Percentiles rank a stretch among this genome's conserved stretches.
phyloP scores from a whole-genome alignment of 1,284 basidiomycete genomes.

The Mycena sp. region DNA sequence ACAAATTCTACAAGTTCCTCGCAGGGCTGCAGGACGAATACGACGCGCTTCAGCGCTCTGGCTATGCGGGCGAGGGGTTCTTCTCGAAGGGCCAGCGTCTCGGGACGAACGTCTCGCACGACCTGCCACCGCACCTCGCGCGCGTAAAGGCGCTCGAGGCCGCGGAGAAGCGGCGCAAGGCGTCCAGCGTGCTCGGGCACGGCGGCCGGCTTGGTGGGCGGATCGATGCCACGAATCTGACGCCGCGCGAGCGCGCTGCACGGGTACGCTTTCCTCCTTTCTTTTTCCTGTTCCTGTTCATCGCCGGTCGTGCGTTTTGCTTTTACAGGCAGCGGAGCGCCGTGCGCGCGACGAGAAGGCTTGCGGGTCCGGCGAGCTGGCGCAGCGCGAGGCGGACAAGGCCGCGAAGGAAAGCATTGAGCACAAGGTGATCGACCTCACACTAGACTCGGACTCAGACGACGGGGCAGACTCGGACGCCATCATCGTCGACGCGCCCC shows the following conservation, averaged over 20 bases:
- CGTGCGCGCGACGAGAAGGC: slow-evolving; percentile 75
- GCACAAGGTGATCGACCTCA: slow-evolving; percentile 70
- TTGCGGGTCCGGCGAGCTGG: slow-evolving; percentile 70
- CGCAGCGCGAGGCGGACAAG: slow-evolving; percentile 73
- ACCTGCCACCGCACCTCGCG: slow-evolving; percentile 71
- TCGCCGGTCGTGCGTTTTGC: slow-evolving; percentile 32
- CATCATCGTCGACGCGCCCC: slow-evolving; percentile 36
- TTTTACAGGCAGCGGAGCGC: slow-evolving; percentile 80
- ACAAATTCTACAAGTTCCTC: slow-evolving; percentile 83
- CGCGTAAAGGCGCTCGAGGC: slow-evolving; percentile 75
- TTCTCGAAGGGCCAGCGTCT: slow-evolving; percentile 74
- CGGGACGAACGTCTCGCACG: slow-evolving; percentile 68
- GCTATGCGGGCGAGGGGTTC: slow-evolving; percentile 88
- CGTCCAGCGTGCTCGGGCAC: slow-evolving; percentile 58
- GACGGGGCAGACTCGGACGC: slow-evolving; percentile 39
- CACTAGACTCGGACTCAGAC: slow-evolving; percentile 51
- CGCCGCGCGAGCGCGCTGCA: slow-evolving; percentile 78
- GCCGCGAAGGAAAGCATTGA: slow-evolving; percentile 74
- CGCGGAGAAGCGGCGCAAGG: slow-evolving; percentile 73
- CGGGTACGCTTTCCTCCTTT: slow-evolving; percentile 60
- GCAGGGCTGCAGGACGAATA: slow-evolving; percentile 84
- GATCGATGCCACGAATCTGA: slow-evolving; percentile 51
- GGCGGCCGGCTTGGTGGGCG: slow-evolving; percentile 61
- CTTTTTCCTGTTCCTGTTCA: slow-evolving; percentile 39
- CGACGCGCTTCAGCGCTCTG: slow-evolving; percentile 75